Evolutionary conservation across 2,329 filamentous ascomycete genomes (phyloP).

Genomic region (Tolypocladium pustulatum): DNA sequence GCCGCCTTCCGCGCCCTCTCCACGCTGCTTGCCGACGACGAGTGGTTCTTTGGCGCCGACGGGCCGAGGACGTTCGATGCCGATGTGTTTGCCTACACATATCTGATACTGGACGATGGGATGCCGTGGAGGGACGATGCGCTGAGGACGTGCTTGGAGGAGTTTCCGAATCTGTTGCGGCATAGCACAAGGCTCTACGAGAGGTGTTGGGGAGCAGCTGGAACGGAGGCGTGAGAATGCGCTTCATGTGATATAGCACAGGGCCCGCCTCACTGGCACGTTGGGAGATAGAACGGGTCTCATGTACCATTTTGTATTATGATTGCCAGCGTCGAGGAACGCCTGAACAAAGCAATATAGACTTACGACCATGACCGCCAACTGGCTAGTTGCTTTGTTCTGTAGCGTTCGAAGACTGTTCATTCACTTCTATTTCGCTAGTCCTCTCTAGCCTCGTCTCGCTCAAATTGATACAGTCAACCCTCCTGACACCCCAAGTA

Average conservation of each 20-base stretch:
- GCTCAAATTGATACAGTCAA: background rate
- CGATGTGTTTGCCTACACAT: constrained; percentile 79
- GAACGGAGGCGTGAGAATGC: background rate
- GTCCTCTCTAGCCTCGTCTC: background rate
- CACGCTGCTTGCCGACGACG: constrained; percentile 24
- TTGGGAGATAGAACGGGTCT: background rate
- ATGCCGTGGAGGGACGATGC: constrained; percentile 55
- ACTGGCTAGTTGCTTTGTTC: background rate
- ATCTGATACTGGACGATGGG: constrained; percentile 59
- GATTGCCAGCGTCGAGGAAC: background rate
- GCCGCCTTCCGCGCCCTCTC: constrained; percentile 37
- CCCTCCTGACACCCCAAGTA: background rate
- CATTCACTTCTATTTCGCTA: background rate
- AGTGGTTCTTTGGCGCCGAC: constrained; percentile 39
- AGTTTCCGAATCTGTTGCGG: constrained; percentile 49
- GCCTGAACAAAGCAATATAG: background rate
- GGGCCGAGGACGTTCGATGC: constrained; percentile 74
- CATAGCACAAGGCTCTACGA: constrained; percentile 26
- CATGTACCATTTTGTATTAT: background rate
- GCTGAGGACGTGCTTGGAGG: constrained; percentile 45
- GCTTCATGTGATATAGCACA: background rate
- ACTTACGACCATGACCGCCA: background rate
- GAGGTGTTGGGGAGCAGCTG: constrained; percentile 14
- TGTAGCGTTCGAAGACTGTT: background rate
- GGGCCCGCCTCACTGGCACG: background rate